Conservation (phyloP, 331 rosid genomes). For the Cucumis variabilis region DNA sequence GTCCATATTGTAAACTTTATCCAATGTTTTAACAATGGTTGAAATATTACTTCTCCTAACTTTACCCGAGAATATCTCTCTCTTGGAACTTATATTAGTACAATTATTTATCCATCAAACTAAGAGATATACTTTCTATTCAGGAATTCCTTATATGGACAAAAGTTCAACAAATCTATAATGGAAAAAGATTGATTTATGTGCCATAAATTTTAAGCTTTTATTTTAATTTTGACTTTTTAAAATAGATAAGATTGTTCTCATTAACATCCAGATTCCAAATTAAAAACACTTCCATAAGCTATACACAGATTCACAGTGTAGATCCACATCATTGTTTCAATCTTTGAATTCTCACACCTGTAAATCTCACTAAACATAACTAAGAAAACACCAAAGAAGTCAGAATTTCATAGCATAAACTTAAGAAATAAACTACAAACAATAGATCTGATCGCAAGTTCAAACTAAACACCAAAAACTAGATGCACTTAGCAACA, state of each 20-base stretch:
- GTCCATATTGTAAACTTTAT: slow-evolving; percentile 80
- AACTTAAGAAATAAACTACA: slow-evolving; percentile 6
- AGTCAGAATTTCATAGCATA: background rate
- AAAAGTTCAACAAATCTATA: no score
- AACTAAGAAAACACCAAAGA: background rate
- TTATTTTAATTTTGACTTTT: no score
- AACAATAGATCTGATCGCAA: slow-evolving; percentile 15
- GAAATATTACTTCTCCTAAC: slow-evolving; percentile 82
- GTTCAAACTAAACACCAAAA: background rate
- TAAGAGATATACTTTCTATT: no score
- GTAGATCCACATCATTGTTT: slow-evolving; percentile 11
- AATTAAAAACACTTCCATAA: no score
- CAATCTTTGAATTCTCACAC: background rate
- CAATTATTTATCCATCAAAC: slow-evolving; percentile 60
- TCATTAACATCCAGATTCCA: no score
- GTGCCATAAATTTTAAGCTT: no score
- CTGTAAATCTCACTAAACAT: background rate
- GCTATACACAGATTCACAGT: no score
- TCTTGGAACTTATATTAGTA: slow-evolving; percentile 92
- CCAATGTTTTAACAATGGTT: slow-evolving; percentile 85
- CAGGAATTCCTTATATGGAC: no score
- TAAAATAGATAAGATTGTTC: no score
- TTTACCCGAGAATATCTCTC: slow-evolving; percentile 94
- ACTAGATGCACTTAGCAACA: background rate
- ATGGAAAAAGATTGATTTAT: no score